Conservation (phyloP, 192 early-diverging fungal species). For the Coemansia sp. region DNA sequence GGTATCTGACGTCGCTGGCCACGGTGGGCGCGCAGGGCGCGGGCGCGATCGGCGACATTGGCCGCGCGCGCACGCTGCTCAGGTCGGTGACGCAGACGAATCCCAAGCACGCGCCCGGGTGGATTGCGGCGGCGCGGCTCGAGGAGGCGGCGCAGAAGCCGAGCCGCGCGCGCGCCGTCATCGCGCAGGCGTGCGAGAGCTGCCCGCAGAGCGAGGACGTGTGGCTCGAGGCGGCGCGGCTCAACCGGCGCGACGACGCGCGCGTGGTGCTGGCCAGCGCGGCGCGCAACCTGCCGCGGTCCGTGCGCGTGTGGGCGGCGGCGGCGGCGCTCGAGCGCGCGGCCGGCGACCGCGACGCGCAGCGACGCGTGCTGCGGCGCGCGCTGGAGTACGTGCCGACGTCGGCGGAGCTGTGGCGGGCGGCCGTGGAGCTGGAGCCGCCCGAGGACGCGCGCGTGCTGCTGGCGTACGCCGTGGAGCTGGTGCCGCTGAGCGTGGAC, state of each 20-base stretch:
- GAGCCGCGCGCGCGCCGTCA: constrained; percentile 75
- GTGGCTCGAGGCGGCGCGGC: constrained; percentile 92
- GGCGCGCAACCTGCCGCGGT: constrained; percentile 81
- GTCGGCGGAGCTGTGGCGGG: constrained; percentile 89
- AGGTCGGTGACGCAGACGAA: constrained; percentile 89
- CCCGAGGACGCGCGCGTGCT: constrained; percentile 87
- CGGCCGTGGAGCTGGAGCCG: constrained; percentile 85
- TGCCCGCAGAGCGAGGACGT: constrained; percentile 94
- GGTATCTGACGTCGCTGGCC: constrained; percentile 92
- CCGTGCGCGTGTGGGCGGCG: constrained; percentile 88
- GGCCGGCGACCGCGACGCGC: constrained; percentile 55
- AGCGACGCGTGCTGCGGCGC: constrained; percentile 80
- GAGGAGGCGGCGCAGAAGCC: constrained; percentile 90
- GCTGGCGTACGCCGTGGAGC: constrained; percentile 88
- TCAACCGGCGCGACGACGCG: constrained; percentile 80
- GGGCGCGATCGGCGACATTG: constrained; percentile 74
- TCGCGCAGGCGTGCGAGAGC: constrained; percentile 88
- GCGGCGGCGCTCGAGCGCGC: constrained; percentile 77
- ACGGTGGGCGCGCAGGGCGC: constrained; percentile 74
- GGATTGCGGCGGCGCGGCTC: constrained; percentile 95
- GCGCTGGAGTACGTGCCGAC: constrained; percentile 93
- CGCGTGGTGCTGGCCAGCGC: constrained; percentile 90
- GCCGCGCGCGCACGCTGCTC: constrained; percentile 82
- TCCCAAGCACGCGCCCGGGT: constrained; percentile 94
- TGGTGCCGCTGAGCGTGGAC: constrained; percentile 84